A percentile compares a stretch with the other conserved stretches of the same genome.
These are phyloP conservation scores for Acanthamoeba castellanii DNA, from an alignment of 208 protist species.

Conservation along the genomic window DNA sequence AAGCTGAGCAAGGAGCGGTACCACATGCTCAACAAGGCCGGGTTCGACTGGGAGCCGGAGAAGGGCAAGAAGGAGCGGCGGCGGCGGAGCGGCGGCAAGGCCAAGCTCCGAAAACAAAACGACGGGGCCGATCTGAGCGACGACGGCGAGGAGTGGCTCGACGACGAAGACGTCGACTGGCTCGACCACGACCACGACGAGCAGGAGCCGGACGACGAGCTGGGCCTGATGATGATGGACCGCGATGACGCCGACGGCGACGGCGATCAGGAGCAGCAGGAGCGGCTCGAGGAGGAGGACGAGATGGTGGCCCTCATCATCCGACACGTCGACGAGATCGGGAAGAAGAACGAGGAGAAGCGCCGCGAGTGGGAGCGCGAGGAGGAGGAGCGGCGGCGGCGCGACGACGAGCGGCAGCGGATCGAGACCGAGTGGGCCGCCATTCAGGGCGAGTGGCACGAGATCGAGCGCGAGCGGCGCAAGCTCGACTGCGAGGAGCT, in stretches of 20 bases:
- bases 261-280: background rate
- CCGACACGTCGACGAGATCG: conserved; percentile 30
- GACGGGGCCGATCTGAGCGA: background rate
- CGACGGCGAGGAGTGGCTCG: conserved; percentile 25
- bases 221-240: background rate
- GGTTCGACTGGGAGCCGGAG: conserved; percentile 57
- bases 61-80: conserved; percentile 46
- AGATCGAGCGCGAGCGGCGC: conserved; percentile 36
- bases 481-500: conserved; percentile 55
- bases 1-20: conserved; percentile 51
- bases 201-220: background rate
- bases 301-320: conserved; percentile 65
- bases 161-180: background rate
- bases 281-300: conserved; percentile 45
- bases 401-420: conserved; percentile 14
- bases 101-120: background rate
- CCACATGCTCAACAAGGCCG: conserved; percentile 59
- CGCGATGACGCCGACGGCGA: background rate
- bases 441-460: conserved; percentile 24
- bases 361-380: conserved; percentile 20
- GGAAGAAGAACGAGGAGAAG: conserved; percentile 59
- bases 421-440: conserved; percentile 27
- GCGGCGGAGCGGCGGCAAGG: conserved; percentile 1
- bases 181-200: background rate
- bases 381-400: conserved; percentile 45